These are phyloP conservation scores for Bauhinia variegata DNA, from an alignment of 306 rosid species.

Conservation along the genomic window DNA sequence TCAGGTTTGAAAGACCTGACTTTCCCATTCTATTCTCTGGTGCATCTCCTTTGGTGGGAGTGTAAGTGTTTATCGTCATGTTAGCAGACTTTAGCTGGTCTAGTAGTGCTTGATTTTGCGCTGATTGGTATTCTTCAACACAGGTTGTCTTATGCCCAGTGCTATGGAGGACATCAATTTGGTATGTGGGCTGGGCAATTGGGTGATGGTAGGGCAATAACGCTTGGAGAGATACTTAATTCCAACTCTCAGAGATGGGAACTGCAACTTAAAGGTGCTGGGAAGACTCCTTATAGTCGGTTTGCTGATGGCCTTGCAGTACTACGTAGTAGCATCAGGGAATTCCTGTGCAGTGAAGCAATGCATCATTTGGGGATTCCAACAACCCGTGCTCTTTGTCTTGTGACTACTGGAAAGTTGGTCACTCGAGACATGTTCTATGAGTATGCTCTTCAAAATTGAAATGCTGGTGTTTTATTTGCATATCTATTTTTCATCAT, in stretches of 20 bases:
- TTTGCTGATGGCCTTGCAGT: constrained; percentile 98
- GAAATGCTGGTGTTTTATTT: constrained; percentile 16
- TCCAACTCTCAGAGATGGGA: constrained; percentile 91
- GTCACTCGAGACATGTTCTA: constrained; percentile 95
- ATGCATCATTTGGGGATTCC: constrained; percentile 95
- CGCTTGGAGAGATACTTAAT: constrained; percentile 88
- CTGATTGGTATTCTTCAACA: constrained; percentile 29
- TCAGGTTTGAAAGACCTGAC: constrained; percentile 89
- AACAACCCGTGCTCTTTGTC: constrained; percentile 93
- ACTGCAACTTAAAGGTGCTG: constrained; percentile 95
- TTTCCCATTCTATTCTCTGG: constrained; percentile 84
- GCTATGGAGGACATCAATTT: constrained; percentile 98
- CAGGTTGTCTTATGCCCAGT: constrained; percentile 93
- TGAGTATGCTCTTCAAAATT: constrained; percentile 62
- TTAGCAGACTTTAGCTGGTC: constrained; percentile 12
- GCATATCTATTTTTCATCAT: not conserved
- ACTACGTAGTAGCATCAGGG: constrained; percentile 95
- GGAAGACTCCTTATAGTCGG: constrained; percentile 97
- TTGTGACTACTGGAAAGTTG: constrained; percentile 80
- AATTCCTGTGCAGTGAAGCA: constrained; percentile 98
- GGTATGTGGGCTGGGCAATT: constrained; percentile 99
- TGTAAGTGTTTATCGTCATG: constrained; percentile 60
- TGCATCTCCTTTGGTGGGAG: constrained; percentile 75
- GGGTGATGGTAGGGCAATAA: constrained; percentile 99
- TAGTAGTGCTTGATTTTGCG: constrained; percentile 26